Conservation (phyloP, 2,329 filamentous ascomycete genomes). For the Xylariaceae sp. region DNA sequence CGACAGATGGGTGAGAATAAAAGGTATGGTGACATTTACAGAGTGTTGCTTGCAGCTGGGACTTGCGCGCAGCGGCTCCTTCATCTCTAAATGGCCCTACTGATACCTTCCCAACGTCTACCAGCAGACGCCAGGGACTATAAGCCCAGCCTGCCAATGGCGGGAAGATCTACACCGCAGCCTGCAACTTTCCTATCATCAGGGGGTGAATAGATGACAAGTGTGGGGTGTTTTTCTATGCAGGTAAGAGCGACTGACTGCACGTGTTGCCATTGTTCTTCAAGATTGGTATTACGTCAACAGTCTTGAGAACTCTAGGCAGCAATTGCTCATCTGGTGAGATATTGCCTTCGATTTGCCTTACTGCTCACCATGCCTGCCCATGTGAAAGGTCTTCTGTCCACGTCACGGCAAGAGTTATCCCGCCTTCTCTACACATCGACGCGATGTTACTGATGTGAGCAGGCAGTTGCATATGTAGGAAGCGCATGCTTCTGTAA, state of each 20-base stretch:
- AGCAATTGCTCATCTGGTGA: no score
- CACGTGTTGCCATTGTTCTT: no score
- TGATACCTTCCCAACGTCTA: slow-evolving; percentile 44
- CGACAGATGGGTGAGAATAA: neutral
- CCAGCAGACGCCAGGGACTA: slow-evolving; percentile 38
- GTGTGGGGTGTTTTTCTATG: neutral
- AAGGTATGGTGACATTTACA: slow-evolving; percentile 1
- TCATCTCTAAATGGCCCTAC: slow-evolving; percentile 33
- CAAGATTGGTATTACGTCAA: no score
- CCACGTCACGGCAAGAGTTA: no score
- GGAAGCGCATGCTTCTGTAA: no score
- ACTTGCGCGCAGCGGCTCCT: slow-evolving; percentile 34
- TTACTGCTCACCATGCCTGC: no score
- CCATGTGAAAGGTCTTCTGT: no score
- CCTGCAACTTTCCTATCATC: slow-evolving; percentile 31
- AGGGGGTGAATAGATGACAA: slow-evolving; percentile 18
- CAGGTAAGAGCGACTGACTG: neutral
- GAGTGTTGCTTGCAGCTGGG: slow-evolving; percentile 38
- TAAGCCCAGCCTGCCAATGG: slow-evolving; percentile 37
- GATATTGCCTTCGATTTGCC: no score
- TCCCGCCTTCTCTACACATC: no score
- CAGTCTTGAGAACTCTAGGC: no score
- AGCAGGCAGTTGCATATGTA: no score
- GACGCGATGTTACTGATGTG: no score
- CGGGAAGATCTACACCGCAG: slow-evolving; percentile 36